phyloP scores from a whole-genome alignment of 2,329 filamentous ascomycete genomes.

The Cercospora janseana region DNA sequence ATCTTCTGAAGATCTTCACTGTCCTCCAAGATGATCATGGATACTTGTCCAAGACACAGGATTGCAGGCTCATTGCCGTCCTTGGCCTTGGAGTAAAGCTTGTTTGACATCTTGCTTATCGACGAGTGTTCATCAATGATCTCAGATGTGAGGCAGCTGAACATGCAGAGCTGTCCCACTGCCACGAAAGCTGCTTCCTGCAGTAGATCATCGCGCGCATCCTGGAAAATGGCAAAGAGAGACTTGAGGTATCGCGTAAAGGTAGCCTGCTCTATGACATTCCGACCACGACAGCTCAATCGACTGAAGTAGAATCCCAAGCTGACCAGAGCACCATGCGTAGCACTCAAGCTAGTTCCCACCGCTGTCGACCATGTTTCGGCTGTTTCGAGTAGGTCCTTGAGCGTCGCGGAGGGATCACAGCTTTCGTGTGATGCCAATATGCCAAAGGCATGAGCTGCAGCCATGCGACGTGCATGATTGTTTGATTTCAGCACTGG shows the following conservation, averaged over 20 bases:
- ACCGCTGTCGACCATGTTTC: conserved; percentile 58
- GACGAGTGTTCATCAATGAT: conserved; percentile 31
- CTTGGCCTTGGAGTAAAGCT: conserved; percentile 67
- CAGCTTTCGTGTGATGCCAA: conserved; percentile 62
- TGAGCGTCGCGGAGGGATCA: conserved; percentile 43
- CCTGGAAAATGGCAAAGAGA: conserved; percentile 53
- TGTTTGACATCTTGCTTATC: conserved; percentile 52
- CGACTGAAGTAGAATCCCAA: conserved; percentile 60
- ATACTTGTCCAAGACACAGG: conserved; percentile 72
- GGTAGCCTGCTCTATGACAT: not conserved
- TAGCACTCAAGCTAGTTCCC: conserved; percentile 58
- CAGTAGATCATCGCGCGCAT: conserved; percentile 55
- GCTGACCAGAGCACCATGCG: conserved; percentile 61
- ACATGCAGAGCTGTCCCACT: conserved; percentile 62
- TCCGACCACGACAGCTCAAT: conserved; percentile 49
- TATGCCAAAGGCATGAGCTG: conserved; percentile 72
- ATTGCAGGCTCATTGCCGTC: conserved; percentile 81
- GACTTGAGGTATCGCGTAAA: conserved; percentile 44
- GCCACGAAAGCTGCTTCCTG: conserved; percentile 58
- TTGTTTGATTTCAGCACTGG: conserved; percentile 69
- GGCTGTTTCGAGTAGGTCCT: conserved; percentile 38
- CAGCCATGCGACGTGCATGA: conserved; percentile 62
- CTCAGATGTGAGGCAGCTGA: conserved; percentile 52
- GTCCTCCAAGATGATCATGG: conserved; percentile 58
- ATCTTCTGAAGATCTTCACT: conserved; percentile 53